A percentile compares a stretch with the other conserved stretches of the same genome.
These are phyloP conservation scores for Massarina eburnea DNA, from an alignment of 2,329 filamentous ascomycete genomes.

Conservation along the genomic window DNA sequence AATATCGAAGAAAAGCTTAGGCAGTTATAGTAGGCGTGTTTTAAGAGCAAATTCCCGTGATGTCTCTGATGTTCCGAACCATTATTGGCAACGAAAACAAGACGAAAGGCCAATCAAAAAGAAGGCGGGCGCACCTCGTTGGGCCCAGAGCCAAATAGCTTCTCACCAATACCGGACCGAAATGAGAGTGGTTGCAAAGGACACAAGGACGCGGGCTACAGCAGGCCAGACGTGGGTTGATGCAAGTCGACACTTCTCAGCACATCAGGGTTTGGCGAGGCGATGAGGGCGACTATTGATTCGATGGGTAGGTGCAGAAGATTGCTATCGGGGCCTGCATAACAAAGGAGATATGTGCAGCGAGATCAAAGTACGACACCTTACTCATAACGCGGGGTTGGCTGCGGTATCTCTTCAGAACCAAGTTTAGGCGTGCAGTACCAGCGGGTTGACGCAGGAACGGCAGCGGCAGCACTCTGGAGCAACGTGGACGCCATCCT, in stretches of 20 bases:
- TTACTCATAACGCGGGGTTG: conserved; percentile 24
- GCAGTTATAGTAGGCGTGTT: neutral
- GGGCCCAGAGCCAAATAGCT: conserved; percentile 13
- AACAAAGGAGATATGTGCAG: conserved; percentile 33
- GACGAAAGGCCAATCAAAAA: conserved; percentile 15
- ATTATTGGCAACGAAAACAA: conserved; percentile 10
- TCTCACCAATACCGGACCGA: conserved; percentile 9
- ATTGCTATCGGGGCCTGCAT: conserved; percentile 27
- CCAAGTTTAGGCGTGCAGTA: neutral
- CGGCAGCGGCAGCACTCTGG: neutral
- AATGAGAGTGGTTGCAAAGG: conserved; percentile 26
- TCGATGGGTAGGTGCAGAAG: conserved; percentile 21
- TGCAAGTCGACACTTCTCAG: conserved; percentile 26
- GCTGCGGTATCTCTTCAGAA: conserved; percentile 9
- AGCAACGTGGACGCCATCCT: neutral
- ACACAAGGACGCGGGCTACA: conserved; percentile 18
- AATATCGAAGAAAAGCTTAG: neutral
- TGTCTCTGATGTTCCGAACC: neutral
- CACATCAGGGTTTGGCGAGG: conserved; percentile 38
- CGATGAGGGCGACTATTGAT: conserved; percentile 21
- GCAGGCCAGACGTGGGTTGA: conserved; percentile 35
- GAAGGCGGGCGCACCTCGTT: conserved; percentile 1
- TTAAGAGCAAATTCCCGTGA: conserved; percentile 1
- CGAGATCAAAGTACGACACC: conserved; percentile 19
- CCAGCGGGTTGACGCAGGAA: neutral